Evolutionary conservation across 2,329 filamentous ascomycete genomes (phyloP).

Genomic region (Fusarium compactum): DNA sequence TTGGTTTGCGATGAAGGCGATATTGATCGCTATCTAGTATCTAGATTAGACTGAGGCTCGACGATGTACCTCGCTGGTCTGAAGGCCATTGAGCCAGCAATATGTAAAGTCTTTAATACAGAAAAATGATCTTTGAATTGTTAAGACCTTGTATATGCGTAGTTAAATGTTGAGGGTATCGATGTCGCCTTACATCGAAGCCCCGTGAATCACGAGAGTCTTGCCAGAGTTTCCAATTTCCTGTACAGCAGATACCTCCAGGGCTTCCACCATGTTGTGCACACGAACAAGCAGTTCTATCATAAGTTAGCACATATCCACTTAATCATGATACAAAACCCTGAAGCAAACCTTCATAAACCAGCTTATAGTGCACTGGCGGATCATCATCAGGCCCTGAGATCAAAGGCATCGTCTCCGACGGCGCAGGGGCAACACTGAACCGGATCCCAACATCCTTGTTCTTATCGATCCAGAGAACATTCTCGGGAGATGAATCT

Average conservation of each 20-base stretch:
- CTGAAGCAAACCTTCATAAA: slow-evolving; percentile 73
- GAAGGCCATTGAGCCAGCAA: too few species aligned
- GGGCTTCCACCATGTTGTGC: slow-evolving; percentile 70
- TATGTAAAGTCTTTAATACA: not conserved
- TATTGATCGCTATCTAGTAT: not conserved
- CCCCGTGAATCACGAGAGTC: slow-evolving; percentile 72
- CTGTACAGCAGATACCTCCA: slow-evolving; percentile 74
- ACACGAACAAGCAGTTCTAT: slow-evolving; percentile 76
- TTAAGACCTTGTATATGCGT: too few species aligned
- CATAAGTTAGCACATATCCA: slow-evolving; percentile 20
- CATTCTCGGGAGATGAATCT: slow-evolving; percentile 38
- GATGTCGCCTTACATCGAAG: slow-evolving; percentile 17
- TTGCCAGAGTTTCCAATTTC: slow-evolving; percentile 71
- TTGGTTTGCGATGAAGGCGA: slow-evolving; percentile 14
- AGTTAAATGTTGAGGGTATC: too few species aligned
- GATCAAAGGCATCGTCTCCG: slow-evolving; percentile 65
- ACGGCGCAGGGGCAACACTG: slow-evolving; percentile 60
- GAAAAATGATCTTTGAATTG: not conserved
- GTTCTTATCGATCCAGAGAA: slow-evolving; percentile 76
- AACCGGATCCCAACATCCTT: slow-evolving; percentile 77
- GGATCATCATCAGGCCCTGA: slow-evolving; percentile 70
- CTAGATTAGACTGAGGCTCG: slow-evolving; percentile 4
- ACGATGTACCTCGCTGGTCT: not conserved
- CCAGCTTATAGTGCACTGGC: slow-evolving; percentile 76
- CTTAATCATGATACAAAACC: rapidly evolving